Evolutionary conservation across 164 flowering plant genomes (phyloP).

Genomic region (Macadamia integrifolia): DNA sequence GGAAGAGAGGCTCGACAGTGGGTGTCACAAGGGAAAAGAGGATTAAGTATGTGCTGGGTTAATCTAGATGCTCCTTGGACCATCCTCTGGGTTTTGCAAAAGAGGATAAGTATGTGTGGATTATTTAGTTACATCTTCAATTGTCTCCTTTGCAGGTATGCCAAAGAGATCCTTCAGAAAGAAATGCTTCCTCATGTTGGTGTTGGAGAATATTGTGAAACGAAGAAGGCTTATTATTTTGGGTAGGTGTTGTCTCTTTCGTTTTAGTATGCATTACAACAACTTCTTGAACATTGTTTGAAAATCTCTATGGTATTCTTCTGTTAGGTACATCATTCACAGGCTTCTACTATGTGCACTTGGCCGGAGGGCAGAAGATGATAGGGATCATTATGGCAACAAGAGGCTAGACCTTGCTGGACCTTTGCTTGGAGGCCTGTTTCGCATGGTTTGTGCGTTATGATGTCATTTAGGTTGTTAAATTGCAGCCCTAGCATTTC

Average conservation of each 20-base stretch:
- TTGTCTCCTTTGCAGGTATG: slow-evolving; percentile 50
- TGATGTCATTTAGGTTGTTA: not conserved
- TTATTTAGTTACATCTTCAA: not conserved
- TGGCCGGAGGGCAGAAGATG: slow-evolving; percentile 98
- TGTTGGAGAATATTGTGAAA: slow-evolving; percentile 89
- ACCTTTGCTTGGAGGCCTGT: slow-evolving; percentile 35
- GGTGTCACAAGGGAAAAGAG: slow-evolving; percentile 96
- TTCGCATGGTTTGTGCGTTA: not conserved
- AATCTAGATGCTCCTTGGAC: not conserved
- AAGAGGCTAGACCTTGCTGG: slow-evolving; percentile 99
- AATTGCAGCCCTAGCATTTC: not conserved
- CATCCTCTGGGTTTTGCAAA: not conserved
- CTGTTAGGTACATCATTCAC: slow-evolving; percentile 77
- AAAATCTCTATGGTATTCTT: not conserved
- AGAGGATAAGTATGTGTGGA: no score
- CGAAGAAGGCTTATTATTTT: slow-evolving; percentile 95
- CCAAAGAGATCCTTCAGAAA: slow-evolving; percentile 91
- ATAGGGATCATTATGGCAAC: slow-evolving; percentile 97
- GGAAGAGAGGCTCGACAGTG: slow-evolving; percentile 93
- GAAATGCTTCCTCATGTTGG: slow-evolving; percentile 99
- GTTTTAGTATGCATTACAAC: not conserved
- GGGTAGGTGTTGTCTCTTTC: slow-evolving; percentile 41
- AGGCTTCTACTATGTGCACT: slow-evolving; percentile 89
- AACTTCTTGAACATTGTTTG: not conserved
- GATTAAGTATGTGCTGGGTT: slow-evolving; percentile 56